These are phyloP conservation scores for Russula compacta DNA, from an alignment of 768 basidiomycete species.

Conservation along the genomic window DNA sequence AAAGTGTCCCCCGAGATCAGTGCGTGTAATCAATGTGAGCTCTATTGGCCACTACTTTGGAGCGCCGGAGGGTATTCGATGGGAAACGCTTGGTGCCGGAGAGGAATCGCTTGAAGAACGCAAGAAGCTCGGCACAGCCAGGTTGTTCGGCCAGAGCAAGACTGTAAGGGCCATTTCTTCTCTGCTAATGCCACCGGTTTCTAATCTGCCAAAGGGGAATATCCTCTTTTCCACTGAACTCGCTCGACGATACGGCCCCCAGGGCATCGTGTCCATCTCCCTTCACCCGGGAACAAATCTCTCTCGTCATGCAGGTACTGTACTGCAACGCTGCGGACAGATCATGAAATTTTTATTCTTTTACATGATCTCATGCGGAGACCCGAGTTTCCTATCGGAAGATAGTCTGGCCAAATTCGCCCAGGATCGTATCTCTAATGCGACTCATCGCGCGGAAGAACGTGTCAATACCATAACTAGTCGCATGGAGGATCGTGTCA, in stretches of 20 bases:
- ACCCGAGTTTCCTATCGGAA: neutral
- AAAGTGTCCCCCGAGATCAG: slow-evolving; percentile 21
- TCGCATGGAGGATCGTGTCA: neutral
- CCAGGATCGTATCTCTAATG: too few relatives aligned
- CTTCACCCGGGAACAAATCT: slow-evolving; percentile 4
- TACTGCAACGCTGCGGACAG: neutral
- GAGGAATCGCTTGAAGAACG: neutral
- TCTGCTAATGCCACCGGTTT: neutral
- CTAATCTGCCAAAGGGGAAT: slow-evolving; percentile 16
- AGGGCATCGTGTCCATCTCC: slow-evolving; percentile 21
- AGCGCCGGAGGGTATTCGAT: slow-evolving; percentile 21
- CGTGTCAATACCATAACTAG: too few relatives aligned
- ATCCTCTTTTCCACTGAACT: slow-evolving; percentile 24
- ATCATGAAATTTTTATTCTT: neutral
- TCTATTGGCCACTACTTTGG: slow-evolving; percentile 22
- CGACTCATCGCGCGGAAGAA: too few relatives aligned
- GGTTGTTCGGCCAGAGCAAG: neutral
- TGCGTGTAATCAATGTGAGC: slow-evolving; percentile 25
- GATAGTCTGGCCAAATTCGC: neutral
- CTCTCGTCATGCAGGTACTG: neutral
- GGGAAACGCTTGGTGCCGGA: neutral
- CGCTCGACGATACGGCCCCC: slow-evolving; percentile 21
- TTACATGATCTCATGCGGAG: neutral
- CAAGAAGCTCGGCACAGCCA: neutral
- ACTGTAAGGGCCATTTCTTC: neutral